These are phyloP conservation scores for Jamesozyma rosinii DNA, from an alignment of 805 yeast genomes.

Conservation along the genomic window DNA sequence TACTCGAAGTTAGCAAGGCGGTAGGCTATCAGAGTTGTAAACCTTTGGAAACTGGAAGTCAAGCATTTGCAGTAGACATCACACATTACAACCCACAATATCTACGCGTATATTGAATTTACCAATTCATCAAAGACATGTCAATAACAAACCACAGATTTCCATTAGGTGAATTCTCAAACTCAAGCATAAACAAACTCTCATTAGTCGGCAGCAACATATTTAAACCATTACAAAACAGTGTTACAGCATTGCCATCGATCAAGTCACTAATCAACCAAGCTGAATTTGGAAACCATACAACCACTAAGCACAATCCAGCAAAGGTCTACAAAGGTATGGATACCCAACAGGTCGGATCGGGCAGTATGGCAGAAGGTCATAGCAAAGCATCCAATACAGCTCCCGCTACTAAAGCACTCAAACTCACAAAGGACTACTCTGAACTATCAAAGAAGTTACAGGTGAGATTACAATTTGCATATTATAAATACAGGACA, in stretches of 20 bases:
- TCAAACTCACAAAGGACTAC: constrained; percentile 7
- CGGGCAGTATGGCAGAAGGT: neutral
- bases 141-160: constrained; percentile 15
- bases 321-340: neutral
- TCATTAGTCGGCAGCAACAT: constrained; percentile 4
- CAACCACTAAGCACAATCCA: too few species aligned
- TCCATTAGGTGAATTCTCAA: constrained; percentile 23
- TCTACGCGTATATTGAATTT: too few species aligned
- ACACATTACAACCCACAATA: neutral
- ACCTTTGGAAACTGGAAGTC: neutral
- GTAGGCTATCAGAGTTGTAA: neutral
- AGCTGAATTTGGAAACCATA: neutral
- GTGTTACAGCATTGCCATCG: constrained; percentile 13
- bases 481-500: constrained; percentile 44
- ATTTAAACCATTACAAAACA: constrained; percentile 1
- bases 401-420: neutral
- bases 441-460: constrained; percentile 28
- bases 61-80: neutral
- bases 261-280: constrained; percentile 14
- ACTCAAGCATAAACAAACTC: constrained; percentile 19
- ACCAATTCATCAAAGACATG: constrained; percentile 7
- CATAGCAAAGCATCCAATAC: neutral
- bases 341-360: neutral
- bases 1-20: too few species aligned
- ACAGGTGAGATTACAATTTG: constrained; percentile 41